Evolutionary conservation across 306 rosid genomes (phyloP), one percentile per base, ranked within the genome.

Genomic region (Malus orientalis): DNA sequence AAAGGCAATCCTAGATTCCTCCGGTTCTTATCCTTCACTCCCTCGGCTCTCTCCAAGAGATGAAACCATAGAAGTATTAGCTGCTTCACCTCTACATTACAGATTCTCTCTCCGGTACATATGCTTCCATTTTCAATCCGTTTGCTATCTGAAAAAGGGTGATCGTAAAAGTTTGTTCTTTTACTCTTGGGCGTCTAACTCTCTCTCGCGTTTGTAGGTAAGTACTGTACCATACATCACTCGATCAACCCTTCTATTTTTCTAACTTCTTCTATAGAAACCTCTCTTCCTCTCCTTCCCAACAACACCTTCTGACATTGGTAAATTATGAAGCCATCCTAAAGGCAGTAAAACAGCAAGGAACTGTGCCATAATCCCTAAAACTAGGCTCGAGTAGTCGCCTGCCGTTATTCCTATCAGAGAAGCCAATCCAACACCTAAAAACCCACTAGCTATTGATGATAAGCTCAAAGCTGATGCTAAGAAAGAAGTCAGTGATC

Each of bases 401-500:
- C 89, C 86, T 2, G 89, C 87, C 22, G 85, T 81, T 73, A 92
- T 76, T 29, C 98, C 93, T 40, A 90, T 81, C 72, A 79, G 63
- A 74, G 88, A 87, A 57, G 97, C 91, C 83, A 94, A 83, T 69
- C 96, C 97, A 76, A 92, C 68, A 20, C 98, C 98, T 13, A 81
- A 70, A 83, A 89, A 84, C 13, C 93, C 96, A 65, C 98, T 85
- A 45, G 81, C 71, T 71, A 94, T 92, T 7, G 93, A 89, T 73
- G 98, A 92, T 33, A 92, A 79, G 76, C 91, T 84, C 61, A 88
- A 53, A 15, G 93, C 85, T 3, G 97, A 90, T 36, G 95, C 97
- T 36, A 92, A 86, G 81, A 92, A 92, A 32, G 98, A 89, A 51
- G 87, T 90, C 61, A 94, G 92, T 69, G 98, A 94, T 49, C 96